These are phyloP conservation scores for Fragaria vesca DNA, from an alignment of 306 rosid genomes.

Conservation along the genomic window DNA sequence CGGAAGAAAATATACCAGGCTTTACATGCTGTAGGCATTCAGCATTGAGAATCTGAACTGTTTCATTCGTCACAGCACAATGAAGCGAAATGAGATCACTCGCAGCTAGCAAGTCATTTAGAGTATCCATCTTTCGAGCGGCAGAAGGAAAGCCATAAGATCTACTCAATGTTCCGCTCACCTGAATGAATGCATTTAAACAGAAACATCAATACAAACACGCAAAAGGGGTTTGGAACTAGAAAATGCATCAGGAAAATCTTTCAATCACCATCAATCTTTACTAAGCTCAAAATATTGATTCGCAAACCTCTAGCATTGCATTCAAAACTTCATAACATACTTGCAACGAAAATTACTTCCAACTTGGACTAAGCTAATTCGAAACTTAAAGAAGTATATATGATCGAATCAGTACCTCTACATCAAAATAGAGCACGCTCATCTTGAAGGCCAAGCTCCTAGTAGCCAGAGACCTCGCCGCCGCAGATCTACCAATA, in stretches of 20 bases:
- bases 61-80: constrained; percentile 87
- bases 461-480: constrained; percentile 81
- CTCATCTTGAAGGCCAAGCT: constrained; percentile 97
- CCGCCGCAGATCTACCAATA: constrained; percentile 91
- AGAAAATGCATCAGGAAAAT: background rate
- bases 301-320: background rate
- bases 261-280: background rate
- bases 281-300: background rate
- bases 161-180: constrained; percentile 46
- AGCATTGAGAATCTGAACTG: constrained; percentile 82
- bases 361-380: background rate
- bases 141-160: constrained; percentile 68
- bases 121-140: constrained; percentile 97
- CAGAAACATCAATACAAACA: constrained; percentile 10
- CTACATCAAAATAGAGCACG: constrained; percentile 81
- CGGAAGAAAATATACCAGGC: constrained; percentile 56
- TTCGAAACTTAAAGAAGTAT: background rate
- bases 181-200: constrained; percentile 40
- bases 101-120: constrained; percentile 93
- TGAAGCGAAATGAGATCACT: constrained; percentile 96
- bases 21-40: constrained; percentile 91
- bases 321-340: background rate
- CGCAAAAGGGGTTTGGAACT: background rate
- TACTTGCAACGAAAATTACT: background rate
- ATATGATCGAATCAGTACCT: constrained; percentile 34